phyloP scores from a whole-genome alignment of 345 rosid genomes.

The Hevea brasiliensis region DNA sequence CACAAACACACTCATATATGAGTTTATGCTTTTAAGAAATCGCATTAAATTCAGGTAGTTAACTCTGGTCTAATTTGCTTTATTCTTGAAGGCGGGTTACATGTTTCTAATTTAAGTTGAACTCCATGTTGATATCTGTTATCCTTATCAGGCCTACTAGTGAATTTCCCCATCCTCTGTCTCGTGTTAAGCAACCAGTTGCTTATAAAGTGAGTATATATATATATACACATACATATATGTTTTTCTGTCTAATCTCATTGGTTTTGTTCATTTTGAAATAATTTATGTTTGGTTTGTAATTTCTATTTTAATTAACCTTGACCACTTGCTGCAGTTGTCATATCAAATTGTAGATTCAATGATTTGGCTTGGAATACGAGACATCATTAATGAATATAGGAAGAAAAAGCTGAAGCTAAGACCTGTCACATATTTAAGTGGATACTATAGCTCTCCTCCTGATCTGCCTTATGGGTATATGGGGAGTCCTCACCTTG shows the following conservation, averaged over 20 bases:
- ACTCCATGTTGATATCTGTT: slow-evolving; percentile 16
- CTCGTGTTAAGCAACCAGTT: slow-evolving; percentile 50
- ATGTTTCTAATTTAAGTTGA: not conserved
- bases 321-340: slow-evolving; percentile 31
- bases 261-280: not conserved
- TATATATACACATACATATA: too few relatives aligned
- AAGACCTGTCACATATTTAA: slow-evolving; percentile 50
- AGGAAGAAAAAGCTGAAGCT: slow-evolving; percentile 50
- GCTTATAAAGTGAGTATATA: slow-evolving; percentile 46
- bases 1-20: too few relatives aligned
- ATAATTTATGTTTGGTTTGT: not conserved
- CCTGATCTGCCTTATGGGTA: slow-evolving; percentile 46
- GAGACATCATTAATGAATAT: slow-evolving; percentile 50
- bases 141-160: slow-evolving; percentile 45
- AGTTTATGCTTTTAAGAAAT: too few relatives aligned
- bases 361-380: slow-evolving; percentile 54
- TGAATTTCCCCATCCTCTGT: slow-evolving; percentile 60
- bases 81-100: not conserved
- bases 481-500: slow-evolving; percentile 62
- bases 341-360: slow-evolving; percentile 60
- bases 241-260: not conserved
- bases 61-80: not conserved
- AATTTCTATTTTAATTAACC: not conserved
- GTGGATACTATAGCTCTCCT: slow-evolving; percentile 45
- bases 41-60: not conserved